A percentile compares a stretch with the other conserved stretches of the same genome.
Conservation (phyloP, 2,329 filamentous ascomycete genomes). For the Penicillium sp. region DNA sequence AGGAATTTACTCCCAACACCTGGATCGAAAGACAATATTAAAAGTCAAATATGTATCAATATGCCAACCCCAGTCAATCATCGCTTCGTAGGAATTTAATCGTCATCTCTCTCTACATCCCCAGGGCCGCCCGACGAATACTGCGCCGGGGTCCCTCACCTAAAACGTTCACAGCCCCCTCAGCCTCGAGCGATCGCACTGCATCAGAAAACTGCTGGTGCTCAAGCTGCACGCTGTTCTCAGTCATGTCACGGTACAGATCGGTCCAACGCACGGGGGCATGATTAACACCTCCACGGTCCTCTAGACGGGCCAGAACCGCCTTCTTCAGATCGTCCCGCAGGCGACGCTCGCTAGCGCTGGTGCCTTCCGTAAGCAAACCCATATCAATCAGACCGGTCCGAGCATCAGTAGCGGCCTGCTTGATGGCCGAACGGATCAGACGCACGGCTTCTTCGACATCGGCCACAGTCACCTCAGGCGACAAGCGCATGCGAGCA, state of each 20-base stretch:
- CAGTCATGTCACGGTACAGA: constrained; percentile 69
- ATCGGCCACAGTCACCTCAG: constrained; percentile 74
- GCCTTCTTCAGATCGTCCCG: constrained; percentile 83
- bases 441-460: constrained; percentile 88
- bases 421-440: constrained; percentile 92
- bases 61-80: constrained; percentile 26
- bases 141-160: constrained; percentile 83
- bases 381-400: constrained; percentile 96
- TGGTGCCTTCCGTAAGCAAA: constrained; percentile 90
- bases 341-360: constrained; percentile 78
- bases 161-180: constrained; percentile 75
- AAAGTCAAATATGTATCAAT: constrained; percentile 4
- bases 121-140: constrained; percentile 60
- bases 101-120: constrained; percentile 8
- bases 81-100: constrained; percentile 28
- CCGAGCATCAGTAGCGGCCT: constrained; percentile 89
- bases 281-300: constrained; percentile 67
- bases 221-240: constrained; percentile 71
- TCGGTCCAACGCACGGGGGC: constrained; percentile 76
- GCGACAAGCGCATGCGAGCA: constrained; percentile 90
- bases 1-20: not conserved
- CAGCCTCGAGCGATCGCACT: constrained; percentile 76
- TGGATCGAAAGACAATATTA: not conserved
- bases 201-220: constrained; percentile 79
- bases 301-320: constrained; percentile 73